A percentile compares a stretch with the other conserved stretches of the same genome.
phyloP scores from a whole-genome alignment of 352 stramenopile species.

The Globisporangium irregulare region DNA sequence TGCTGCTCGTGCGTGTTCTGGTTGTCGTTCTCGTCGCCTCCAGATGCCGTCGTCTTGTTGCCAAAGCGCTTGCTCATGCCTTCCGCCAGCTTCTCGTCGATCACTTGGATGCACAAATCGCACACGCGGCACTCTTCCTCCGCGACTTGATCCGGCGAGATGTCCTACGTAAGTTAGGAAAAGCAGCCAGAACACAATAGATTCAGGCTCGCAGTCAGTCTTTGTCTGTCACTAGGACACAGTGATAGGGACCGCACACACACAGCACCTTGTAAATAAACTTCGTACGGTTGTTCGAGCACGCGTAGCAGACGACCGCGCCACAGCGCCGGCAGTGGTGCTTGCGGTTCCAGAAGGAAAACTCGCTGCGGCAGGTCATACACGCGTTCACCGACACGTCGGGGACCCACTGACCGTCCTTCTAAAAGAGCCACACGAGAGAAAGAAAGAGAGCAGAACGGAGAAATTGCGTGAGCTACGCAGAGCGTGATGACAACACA shows the following conservation, averaged over 20 bases:
- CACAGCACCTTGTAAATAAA: constrained; percentile 79
- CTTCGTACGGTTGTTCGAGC: constrained; percentile 73
- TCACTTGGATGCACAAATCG: constrained; percentile 78
- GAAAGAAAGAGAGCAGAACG: background rate
- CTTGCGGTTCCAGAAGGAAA: constrained; percentile 83
- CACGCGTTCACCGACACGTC: constrained; percentile 76
- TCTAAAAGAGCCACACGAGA: constrained; percentile 25
- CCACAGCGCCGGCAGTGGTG: constrained; percentile 89
- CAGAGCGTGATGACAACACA: background rate
- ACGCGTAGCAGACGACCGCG: constrained; percentile 74
- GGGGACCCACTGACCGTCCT: constrained; percentile 81
- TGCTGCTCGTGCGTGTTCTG: constrained; percentile 29
- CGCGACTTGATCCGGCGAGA: constrained; percentile 49
- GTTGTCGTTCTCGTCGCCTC: constrained; percentile 33
- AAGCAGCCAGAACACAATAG: background rate
- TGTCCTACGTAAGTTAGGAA: constrained; percentile 36
- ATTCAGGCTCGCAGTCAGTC: background rate
- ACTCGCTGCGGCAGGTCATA: constrained; percentile 83
- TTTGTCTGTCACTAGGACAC: background rate
- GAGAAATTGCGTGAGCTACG: background rate
- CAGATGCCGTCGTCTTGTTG: constrained; percentile 23
- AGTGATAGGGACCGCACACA: background rate
- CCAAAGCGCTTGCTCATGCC: constrained; percentile 74
- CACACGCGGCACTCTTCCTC: constrained; percentile 76
- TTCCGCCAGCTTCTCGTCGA: constrained; percentile 82